phyloP scores from a whole-genome alignment of 2,329 filamentous ascomycete genomes.

The Didymellaceae sp. region DNA sequence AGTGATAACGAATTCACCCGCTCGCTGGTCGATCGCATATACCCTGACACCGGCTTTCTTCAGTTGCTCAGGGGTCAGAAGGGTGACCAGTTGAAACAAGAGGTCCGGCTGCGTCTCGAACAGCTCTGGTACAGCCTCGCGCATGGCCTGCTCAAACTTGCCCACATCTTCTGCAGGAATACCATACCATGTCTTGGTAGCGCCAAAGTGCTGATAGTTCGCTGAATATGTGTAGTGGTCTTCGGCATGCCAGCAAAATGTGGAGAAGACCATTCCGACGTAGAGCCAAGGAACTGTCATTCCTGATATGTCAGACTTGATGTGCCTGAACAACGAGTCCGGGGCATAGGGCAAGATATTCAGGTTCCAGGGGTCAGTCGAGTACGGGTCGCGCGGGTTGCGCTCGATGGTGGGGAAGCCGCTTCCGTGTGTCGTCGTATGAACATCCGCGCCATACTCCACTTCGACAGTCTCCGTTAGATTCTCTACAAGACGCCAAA shows the following conservation, averaged over 20 bases:
- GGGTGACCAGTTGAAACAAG: slow-evolving; percentile 94
- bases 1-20: slow-evolving; percentile 94
- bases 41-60: slow-evolving; percentile 92
- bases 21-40: slow-evolving; percentile 93
- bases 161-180: slow-evolving; percentile 93
- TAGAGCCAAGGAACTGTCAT: slow-evolving; percentile 99
- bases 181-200: slow-evolving; percentile 99
- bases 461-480: slow-evolving; percentile 96
- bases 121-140: slow-evolving; percentile 89
- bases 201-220: slow-evolving; percentile 97
- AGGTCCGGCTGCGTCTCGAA: slow-evolving; percentile 98
- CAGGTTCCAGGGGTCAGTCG: slow-evolving; percentile 92
- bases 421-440: slow-evolving; percentile 96
- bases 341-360: slow-evolving; percentile 89
- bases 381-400: slow-evolving; percentile 84
- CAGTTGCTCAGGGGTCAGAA: slow-evolving; percentile 90
- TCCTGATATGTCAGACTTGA: slow-evolving; percentile 97
- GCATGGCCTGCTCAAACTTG: slow-evolving; percentile 95
- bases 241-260: slow-evolving; percentile 99
- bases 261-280: slow-evolving; percentile 99
- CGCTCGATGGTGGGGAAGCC: slow-evolving; percentile 95
- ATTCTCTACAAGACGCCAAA: slow-evolving; percentile 94
- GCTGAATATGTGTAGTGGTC: slow-evolving; percentile 98
- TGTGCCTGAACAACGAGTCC: slow-evolving; percentile 93
- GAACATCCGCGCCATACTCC: slow-evolving; percentile 97